Evolutionary conservation across 2,329 filamentous ascomycete species (phyloP).

Genomic region (Ophiostoma sp.): DNA sequence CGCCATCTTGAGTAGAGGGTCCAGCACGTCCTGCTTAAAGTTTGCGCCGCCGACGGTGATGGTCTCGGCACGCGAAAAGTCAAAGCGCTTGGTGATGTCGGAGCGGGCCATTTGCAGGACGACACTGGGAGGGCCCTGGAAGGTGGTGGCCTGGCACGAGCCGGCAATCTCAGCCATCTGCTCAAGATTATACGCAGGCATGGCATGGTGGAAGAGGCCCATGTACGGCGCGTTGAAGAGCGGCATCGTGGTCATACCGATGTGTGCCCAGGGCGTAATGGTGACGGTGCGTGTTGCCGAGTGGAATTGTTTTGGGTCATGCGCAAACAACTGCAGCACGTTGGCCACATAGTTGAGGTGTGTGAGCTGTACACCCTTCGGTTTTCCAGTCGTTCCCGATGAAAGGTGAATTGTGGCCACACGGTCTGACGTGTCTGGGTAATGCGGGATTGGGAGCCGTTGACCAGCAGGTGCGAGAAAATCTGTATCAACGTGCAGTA

Average conservation of each 20-base stretch:
- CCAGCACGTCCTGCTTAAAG: conserved; percentile 35
- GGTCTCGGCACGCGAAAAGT: conserved; percentile 37
- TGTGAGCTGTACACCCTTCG: conserved; percentile 45
- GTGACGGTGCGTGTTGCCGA: conserved; percentile 36
- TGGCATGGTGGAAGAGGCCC: conserved; percentile 42
- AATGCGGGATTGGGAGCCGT: neutral
- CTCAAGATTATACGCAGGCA: conserved; percentile 39
- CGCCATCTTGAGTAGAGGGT: conserved; percentile 32
- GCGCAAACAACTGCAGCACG: conserved; percentile 35
- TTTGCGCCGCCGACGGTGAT: conserved; percentile 37
- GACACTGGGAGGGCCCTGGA: conserved; percentile 40
- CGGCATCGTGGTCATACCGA: conserved; percentile 42
- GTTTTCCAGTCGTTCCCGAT: conserved; percentile 46
- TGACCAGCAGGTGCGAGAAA: neutral
- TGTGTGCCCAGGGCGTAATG: conserved; percentile 43
- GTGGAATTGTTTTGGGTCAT: conserved; percentile 37
- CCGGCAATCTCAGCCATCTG: conserved; percentile 35
- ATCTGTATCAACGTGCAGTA: neutral
- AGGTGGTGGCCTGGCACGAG: conserved; percentile 36
- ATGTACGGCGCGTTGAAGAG: conserved; percentile 42
- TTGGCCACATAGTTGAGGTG: conserved; percentile 43
- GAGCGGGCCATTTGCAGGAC: conserved; percentile 37
- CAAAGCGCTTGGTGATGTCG: conserved; percentile 35
- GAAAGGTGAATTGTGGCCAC: conserved; percentile 39
- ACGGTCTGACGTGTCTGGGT: conserved; percentile 25